Evolutionary conservation across 305 asterid genomes (phyloP), one percentile per base, ranked within the genome.

Genomic region (Rubia balearica): DNA sequence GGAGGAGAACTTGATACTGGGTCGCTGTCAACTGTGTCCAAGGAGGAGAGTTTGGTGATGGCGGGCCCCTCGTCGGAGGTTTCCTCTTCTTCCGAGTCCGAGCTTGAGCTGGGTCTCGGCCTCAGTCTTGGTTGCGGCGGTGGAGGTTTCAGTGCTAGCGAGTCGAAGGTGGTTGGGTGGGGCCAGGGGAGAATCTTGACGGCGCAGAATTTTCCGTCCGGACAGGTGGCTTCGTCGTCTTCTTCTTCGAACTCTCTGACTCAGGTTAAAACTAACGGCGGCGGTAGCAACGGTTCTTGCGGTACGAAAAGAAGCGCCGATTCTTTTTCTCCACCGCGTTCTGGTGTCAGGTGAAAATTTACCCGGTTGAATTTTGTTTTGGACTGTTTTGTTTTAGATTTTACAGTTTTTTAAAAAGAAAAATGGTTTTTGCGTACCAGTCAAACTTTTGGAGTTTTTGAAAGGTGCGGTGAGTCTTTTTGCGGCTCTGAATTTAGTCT

Each of bases 71-170:
- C 88, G 13, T 85, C 88, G 55, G 92, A 91, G 83, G 94, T 85
- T 65, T 89, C 93, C 61, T 83, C 88, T 36, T 36, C 40, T 4
- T 36, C 40, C 40, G 40, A 36, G 40, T 4, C 84, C 60, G 86
- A 79, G 43, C 77, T 89, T 51, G 96, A 89, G 73, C 80, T 91
- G 77, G 98, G 96, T n/a, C 96, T 89, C 42, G 96, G 91, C 9
- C 83, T 92, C 13, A 79, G 89, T 67, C 96, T 89, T 61, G 92
- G 94, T 62, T 78, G 85, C 68, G 79, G 79, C 61, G 84, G 80
- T 41, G 66, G 71, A 8, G 56, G 45, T 21, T 68, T 74, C 1
- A 24, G 48, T 17, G 33, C 38, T 24, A 57, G 69, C 2, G 81
- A 79, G 81, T 63, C 73, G 42, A 83, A 65, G 83, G 8, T 43